phyloP scores from a whole-genome alignment of 441 rosid genomes.

The Kokia cookei region DNA sequence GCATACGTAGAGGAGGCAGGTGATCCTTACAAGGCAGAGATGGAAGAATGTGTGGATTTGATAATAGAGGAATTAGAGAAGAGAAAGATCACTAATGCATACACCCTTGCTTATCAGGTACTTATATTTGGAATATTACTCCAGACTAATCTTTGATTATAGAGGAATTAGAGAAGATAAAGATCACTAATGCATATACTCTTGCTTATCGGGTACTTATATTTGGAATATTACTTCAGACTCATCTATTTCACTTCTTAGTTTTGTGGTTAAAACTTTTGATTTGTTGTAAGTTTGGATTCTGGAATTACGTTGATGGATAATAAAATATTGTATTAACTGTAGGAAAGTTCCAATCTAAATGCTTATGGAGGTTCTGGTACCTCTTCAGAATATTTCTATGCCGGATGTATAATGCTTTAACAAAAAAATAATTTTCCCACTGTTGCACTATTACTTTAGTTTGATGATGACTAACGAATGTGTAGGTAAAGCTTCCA shows the following conservation, averaged over 20 bases:
- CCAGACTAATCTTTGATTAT: conserved; percentile 42
- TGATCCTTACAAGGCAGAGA: conserved; percentile 98
- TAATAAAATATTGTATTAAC: neutral
- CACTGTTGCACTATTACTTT: neutral
- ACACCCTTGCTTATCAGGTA: conserved; percentile 97
- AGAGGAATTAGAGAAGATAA: conserved; percentile 89
- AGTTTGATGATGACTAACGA: neutral
- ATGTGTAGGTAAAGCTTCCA: neutral
- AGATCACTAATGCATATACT: conserved; percentile 61
- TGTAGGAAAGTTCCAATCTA: neutral
- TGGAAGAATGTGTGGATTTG: conserved; percentile 97
- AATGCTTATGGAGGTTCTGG: neutral
- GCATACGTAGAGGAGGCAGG: conserved; percentile 99
- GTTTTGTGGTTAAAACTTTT: neutral
- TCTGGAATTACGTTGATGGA: neutral
- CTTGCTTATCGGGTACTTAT: conserved; percentile 87
- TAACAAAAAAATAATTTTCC: neutral
- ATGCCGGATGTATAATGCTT: neutral
- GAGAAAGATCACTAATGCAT: conserved; percentile 61
- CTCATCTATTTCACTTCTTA: neutral
- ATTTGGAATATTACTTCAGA: neutral
- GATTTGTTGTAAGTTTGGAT: neutral
- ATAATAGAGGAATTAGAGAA: conserved; percentile 93
- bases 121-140: conserved; percentile 1
- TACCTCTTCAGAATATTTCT: neutral